Base-by-base conservation (phyloP, 2,329 filamentous ascomycete species). In the Apiospora hydei region DNA sequence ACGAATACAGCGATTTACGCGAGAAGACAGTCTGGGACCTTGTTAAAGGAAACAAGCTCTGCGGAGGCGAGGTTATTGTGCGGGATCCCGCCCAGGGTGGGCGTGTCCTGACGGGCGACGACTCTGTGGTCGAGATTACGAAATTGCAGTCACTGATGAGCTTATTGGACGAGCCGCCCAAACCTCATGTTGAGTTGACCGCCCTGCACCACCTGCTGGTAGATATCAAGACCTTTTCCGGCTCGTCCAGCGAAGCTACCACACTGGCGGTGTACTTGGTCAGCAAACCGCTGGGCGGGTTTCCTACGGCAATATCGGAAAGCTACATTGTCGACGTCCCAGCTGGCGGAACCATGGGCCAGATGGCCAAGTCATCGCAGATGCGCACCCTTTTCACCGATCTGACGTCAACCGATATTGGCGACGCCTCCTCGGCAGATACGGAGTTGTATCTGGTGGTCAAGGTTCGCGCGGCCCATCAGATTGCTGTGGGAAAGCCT, bases 71-170 rank as follows among this genome's bases (percentile, higher is more conserved):
- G 80, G 93, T 99, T 67, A 98, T 99, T 80, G 96, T 99, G 72
- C 91, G 96, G 43, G 96, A 97, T 82, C 94, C 96, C 1, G 88
- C 88, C 26, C 91, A 95, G 79, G 89, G 93, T 43, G 96, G 96
- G 11, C 91, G 95, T 66, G 91, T 98, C 41, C 83, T 99, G 77
- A 98, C 95, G 0, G 94, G 94, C 16, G 93, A 98, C 70, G 96
- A 99, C 82, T 98, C 95, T 0, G 94, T 96, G 4, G 93, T 98
- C 41, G 93, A 98, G 72, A 90, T 98, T 75, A 96, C 96, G 8
- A 94, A 91, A 80, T 85, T 98, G 71, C 97, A 99, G 84, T 97
- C 96, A 5, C 90, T 95, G 79, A 99, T 99, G 96, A 97, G 95
- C 82, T 88, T 98, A 77, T 86, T 99, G 66, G 92, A 98, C 72